phyloP scores from a whole-genome alignment of 2,329 filamentous ascomycete species.

The Ophiostoma quercus region DNA sequence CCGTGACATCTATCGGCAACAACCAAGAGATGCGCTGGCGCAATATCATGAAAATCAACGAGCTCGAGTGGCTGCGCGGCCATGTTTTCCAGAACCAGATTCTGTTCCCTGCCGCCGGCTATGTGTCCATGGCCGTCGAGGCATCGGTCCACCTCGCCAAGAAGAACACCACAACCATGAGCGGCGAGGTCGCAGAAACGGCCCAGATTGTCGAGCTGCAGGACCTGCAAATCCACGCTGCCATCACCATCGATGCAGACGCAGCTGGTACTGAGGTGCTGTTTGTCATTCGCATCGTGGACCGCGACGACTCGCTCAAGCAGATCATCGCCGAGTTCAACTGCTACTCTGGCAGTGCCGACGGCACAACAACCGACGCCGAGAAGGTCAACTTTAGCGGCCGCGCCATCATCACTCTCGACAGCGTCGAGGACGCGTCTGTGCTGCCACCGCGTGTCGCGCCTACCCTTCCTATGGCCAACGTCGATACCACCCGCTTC shows the following conservation, averaged over 20 bases:
- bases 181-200: not conserved
- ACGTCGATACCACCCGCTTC: slow-evolving; percentile 22
- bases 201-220: slow-evolving; percentile 24
- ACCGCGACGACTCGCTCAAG: not conserved
- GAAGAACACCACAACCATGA: slow-evolving; percentile 8
- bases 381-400: slow-evolving; percentile 24
- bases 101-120: slow-evolving; percentile 43
- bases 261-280: slow-evolving; percentile 24
- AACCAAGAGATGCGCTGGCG: slow-evolving; percentile 38
- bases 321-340: slow-evolving; percentile 18
- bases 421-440: not conserved
- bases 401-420: slow-evolving; percentile 20
- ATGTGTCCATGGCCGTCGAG: slow-evolving; percentile 39
- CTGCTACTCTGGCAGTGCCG: slow-evolving; percentile 25
- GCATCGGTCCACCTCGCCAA: slow-evolving; percentile 31
- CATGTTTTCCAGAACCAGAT: slow-evolving; percentile 45
- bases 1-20: slow-evolving; percentile 34
- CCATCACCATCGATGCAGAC: slow-evolving; percentile 24
- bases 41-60: slow-evolving; percentile 36
- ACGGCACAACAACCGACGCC: slow-evolving; percentile 20
- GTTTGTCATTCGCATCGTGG: slow-evolving; percentile 20
- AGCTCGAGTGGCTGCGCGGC: slow-evolving; percentile 45
- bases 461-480: slow-evolving; percentile 20
- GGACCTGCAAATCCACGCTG: slow-evolving; percentile 22
- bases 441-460: slow-evolving; percentile 21